Evolutionary conservation across 371 early-diverging fungal species (phyloP), one percentile per base, ranked within the genome.

Genomic region (Lichtheimia hyalospora): DNA sequence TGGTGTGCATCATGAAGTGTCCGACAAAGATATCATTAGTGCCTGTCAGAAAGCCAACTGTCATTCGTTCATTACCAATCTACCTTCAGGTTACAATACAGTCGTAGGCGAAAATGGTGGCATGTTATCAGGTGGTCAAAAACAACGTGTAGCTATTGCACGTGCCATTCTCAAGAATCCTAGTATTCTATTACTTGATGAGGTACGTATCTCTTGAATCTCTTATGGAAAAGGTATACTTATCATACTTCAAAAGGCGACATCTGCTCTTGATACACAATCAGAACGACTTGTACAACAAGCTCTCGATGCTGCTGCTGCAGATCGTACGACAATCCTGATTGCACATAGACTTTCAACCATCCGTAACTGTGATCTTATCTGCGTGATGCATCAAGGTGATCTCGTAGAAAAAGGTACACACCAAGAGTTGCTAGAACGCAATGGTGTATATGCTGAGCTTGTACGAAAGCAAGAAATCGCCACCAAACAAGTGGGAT

Each of bases 281-380:
- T 88, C 90, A 8, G 96, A 97, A 68, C 53, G 89, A 89, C 66
- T 87, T 25, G 91, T 92, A 1, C 91, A 91, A 64, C 70, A 60
- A 13, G 90, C 90, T 12, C 68, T 91, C 16, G 93, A 93, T 40
- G 64, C 59, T 6, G 93, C 93, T 3, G 50, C 88, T n/a, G 49
- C 64, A 16, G 82, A 86, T 41, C 77, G 94, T 14, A 93, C 94
- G 2, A 93, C 94, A 7, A 82, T 98, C 28, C 86, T 93, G 2
- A 89, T 96, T 20, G 95, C 96, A 0, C 96, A 96, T 64, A 82
- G 90, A 7, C 74, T 92, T 3, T 85, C 89, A 39, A 90, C 91
- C 0, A 79, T 85, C 57, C 73, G 71, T 16, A 84, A 92, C 60
- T 90, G 95, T 2, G 91, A 96, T 64, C 65, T 84, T 40, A 96